Conservation (phyloP, 495 filamentous ascomycete species). For the Neurospora sp. region DNA sequence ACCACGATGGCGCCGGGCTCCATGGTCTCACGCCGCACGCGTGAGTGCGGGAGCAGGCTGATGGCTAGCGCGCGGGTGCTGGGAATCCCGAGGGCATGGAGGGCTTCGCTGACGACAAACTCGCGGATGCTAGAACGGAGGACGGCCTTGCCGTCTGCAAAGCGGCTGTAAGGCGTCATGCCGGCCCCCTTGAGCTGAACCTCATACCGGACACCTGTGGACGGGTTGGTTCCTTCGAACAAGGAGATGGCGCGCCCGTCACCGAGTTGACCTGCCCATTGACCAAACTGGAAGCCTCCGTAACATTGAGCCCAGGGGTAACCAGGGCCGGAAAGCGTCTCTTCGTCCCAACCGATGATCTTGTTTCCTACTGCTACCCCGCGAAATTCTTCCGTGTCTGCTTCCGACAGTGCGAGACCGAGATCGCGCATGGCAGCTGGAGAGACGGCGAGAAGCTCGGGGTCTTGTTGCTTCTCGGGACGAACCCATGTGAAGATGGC, state of each 20-base stretch:
- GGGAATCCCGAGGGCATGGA: conserved; percentile 77
- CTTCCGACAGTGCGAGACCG: conserved; percentile 56
- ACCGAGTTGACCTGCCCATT: conserved; percentile 93
- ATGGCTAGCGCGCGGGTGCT: conserved; percentile 79
- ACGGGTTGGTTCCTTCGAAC: conserved; percentile 78
- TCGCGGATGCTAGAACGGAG: conserved; percentile 85
- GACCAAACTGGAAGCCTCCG: conserved; percentile 77
- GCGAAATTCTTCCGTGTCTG: conserved; percentile 64
- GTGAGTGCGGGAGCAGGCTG: conserved; percentile 59
- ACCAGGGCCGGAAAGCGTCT: conserved; percentile 53
- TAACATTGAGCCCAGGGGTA: conserved; percentile 99
- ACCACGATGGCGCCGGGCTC: conserved; percentile 91
- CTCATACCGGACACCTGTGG: conserved; percentile 66
- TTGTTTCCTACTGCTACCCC: conserved; percentile 71
- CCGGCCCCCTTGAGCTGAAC: conserved; percentile 92
- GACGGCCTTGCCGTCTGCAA: conserved; percentile 95
- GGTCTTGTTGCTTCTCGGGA: conserved; percentile 56
- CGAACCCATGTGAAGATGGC: conserved; percentile 88
- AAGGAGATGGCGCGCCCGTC: conserved; percentile 91
- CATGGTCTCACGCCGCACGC: conserved; percentile 67
- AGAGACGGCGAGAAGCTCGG: conserved; percentile 74
- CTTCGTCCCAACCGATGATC: conserved; percentile 50
- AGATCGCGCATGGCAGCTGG: conserved; percentile 67
- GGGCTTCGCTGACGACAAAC: conserved; percentile 78
- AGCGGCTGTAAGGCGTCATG: conserved; percentile 85